Evolutionary conservation across 83 land plant species (phyloP), one percentile per base, ranked within the genome.

Genomic region (Isoetes engelmannii): DNA sequence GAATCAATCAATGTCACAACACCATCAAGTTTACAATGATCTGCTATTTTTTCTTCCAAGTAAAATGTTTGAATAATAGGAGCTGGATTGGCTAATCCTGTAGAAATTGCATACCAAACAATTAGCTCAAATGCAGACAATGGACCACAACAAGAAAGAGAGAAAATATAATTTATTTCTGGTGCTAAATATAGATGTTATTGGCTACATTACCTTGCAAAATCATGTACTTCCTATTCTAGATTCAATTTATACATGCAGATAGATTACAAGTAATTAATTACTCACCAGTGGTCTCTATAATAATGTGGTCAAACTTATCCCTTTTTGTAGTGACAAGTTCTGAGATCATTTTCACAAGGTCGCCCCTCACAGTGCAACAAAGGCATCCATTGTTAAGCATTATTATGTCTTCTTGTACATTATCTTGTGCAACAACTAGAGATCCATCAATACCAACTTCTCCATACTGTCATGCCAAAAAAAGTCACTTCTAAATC

Each of bases 281-380:
- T 13, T 12, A 67, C 68, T 45, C 74, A 94, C 99, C 97, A 56
- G 99, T 95, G 21, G 99, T 95, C 67, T 95, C 99, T 10, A 95
- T 91, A 0, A 95, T 82, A 61, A 95, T 86, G 60, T 95, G 99
- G 80, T 95, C 99, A 78, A 90, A 95, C 49, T 83, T 81, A 67
- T 87, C 99, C 71, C 78, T 85, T 81, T 86, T 89, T 63, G 67
- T 86, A 72, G 72, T 71, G 47, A 95, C 83, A 67, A 95, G 79
- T 18, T 95, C 97, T 51, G 75, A 65, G 47, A 95, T 81, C 99
- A 95, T 95, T 48, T 92, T 79, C 46, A 95, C 99, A 28, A 95
- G 89, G 76, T 95, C 99, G 55, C 99, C 99, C 70, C 99, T 83
- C 37, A 95, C 99, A 7, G 99, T 95, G 74, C 99, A 95, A 80